Percentiles rank a stretch among this genome's conserved stretches.
phyloP scores from a whole-genome alignment of 345 rosid species.

The Mangifera indica region DNA sequence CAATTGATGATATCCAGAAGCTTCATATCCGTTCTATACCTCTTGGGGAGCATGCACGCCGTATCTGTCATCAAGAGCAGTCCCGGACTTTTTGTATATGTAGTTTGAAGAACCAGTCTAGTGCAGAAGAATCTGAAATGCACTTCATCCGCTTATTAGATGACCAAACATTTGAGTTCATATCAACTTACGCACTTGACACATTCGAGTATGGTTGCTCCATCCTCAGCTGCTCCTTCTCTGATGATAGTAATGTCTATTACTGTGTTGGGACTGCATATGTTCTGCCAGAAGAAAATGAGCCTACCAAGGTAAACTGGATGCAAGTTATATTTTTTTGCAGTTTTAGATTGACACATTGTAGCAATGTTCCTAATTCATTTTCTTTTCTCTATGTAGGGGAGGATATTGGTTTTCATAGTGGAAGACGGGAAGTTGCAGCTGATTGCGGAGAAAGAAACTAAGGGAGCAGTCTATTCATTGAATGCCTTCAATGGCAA shows the following conservation, averaged over 20 bases:
- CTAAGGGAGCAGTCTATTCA: slow-evolving; percentile 85
- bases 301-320: slow-evolving; percentile 69
- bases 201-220: slow-evolving; percentile 89
- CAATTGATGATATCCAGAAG: slow-evolving; percentile 96
- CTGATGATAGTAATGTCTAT: slow-evolving; percentile 73
- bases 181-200: slow-evolving; percentile 79
- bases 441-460: slow-evolving; percentile 87
- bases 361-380: background rate
- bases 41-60: slow-evolving; percentile 85
- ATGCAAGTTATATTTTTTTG: background rate
- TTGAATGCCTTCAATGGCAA: slow-evolving; percentile 94
- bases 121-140: slow-evolving; percentile 75
- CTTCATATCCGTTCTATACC: slow-evolving; percentile 97
- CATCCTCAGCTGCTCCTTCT: slow-evolving; percentile 84
- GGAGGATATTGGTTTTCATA: slow-evolving; percentile 80
- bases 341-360: background rate
- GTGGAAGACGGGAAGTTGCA: slow-evolving; percentile 89
- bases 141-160: slow-evolving; percentile 79
- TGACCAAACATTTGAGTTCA: slow-evolving; percentile 79
- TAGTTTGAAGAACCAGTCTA: slow-evolving; percentile 65
- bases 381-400: slow-evolving; percentile 39
- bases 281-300: slow-evolving; percentile 86
- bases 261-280: slow-evolving; percentile 95
- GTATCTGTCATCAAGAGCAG: slow-evolving; percentile 95
- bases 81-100: slow-evolving; percentile 87